These are phyloP conservation scores for Actinidia arguta DNA, from an alignment of 179 eudicot genomes.

Conservation along the genomic window DNA sequence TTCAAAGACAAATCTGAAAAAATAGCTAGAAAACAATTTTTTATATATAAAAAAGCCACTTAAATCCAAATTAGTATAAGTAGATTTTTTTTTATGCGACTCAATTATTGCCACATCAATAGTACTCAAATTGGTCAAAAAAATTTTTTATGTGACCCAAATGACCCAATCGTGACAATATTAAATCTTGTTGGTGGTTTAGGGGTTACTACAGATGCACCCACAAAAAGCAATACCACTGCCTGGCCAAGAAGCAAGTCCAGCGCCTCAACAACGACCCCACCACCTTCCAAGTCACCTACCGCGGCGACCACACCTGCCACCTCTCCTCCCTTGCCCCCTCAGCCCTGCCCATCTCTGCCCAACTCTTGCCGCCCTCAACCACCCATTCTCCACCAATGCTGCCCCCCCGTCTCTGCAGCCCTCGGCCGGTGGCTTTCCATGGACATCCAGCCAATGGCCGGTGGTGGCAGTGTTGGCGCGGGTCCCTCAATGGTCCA, in stretches of 20 bases:
- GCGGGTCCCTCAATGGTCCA: conserved; percentile 14
- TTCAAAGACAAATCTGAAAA: too few relatives aligned
- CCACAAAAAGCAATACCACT: conserved; percentile 68
- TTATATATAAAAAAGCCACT: too few relatives aligned
- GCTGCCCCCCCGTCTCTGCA: conserved; percentile 2
- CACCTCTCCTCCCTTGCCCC: conserved; percentile 78
- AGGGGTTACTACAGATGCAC: conserved; percentile 92
- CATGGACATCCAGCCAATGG: conserved; percentile 20
- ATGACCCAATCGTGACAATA: too few relatives aligned
- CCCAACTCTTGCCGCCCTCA: conserved; percentile 12
- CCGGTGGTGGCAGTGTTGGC: background rate
- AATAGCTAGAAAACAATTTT: too few relatives aligned
- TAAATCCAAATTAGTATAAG: too few relatives aligned
- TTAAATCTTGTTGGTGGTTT: background rate
- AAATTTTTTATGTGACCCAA: too few relatives aligned
- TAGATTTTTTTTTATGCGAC: too few relatives aligned
- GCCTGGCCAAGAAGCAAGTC: conserved; percentile 89
- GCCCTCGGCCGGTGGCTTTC: conserved; percentile 36
- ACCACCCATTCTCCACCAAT: conserved; percentile 1
- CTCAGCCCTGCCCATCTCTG: conserved; percentile 27
- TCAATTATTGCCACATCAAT: too few relatives aligned
- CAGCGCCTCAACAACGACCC: conserved; percentile 82
- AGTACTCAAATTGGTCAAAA: too few relatives aligned
- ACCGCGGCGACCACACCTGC: conserved; percentile 76
- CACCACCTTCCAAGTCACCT: conserved; percentile 58